Conservation (phyloP, 2,329 filamentous ascomycete genomes). For the Xylaria sp. region DNA sequence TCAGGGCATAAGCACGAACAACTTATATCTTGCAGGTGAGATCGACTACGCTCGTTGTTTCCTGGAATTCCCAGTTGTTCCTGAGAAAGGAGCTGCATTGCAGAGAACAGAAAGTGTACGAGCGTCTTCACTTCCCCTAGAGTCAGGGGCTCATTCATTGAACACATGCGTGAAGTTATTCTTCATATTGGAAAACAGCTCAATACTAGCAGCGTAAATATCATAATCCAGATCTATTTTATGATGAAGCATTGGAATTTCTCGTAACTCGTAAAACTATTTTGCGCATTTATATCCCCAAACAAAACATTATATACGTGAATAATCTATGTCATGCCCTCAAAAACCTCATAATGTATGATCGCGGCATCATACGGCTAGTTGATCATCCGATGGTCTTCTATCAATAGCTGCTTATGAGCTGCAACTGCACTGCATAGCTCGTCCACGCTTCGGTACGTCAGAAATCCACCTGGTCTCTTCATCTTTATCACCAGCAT, state of each 20-base stretch:
- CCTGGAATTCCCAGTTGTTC: neutral
- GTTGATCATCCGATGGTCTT: neutral
- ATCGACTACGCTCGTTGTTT: neutral
- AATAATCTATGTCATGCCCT: too few species aligned
- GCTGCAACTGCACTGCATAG: constrained; percentile 93
- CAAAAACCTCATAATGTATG: too few species aligned
- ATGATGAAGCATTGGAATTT: neutral
- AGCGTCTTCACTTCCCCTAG: neutral
- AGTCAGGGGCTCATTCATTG: neutral
- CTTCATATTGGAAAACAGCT: neutral
- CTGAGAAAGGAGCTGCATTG: neutral
- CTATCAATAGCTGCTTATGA: constrained; percentile 47
- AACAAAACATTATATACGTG: neutral
- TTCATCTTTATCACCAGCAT: constrained; percentile 60
- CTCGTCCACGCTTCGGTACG: constrained; percentile 69
- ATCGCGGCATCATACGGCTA: too few species aligned
- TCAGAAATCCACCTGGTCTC: constrained; percentile 81
- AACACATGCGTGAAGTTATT: neutral
- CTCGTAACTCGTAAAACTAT: neutral
- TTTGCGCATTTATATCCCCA: neutral
- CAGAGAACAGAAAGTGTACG: neutral
- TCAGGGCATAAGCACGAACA: neutral
- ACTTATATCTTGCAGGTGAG: neutral
- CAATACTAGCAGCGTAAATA: neutral
- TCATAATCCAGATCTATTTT: neutral